Percentiles rank a stretch among this genome's conserved stretches.
Conservation (phyloP, 2,329 filamentous ascomycete genomes). For the Cordyceps cicadae region DNA sequence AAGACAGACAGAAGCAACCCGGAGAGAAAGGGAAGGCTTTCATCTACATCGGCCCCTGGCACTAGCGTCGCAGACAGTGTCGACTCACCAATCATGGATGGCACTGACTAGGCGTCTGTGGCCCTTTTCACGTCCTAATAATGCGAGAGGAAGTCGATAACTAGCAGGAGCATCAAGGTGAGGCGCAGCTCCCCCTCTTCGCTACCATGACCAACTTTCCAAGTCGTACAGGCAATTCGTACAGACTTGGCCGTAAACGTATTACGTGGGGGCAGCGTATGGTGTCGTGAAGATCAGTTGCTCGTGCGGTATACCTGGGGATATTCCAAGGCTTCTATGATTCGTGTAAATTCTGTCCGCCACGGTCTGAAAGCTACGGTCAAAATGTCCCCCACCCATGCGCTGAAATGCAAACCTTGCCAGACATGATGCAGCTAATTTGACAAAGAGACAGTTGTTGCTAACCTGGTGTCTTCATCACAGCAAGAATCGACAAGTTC, state of each 20-base stretch:
- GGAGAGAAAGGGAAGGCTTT: constrained; percentile 2
- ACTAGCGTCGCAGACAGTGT: constrained; percentile 4
- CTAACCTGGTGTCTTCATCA: not conserved
- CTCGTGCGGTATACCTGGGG: not conserved
- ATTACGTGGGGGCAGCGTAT: not conserved
- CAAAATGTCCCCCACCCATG: not conserved
- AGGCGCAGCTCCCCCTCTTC: constrained; percentile 10
- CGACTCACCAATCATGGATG: constrained; percentile 11
- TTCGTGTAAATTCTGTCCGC: not conserved
- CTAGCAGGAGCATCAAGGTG: not conserved
- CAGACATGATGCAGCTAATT: not conserved
- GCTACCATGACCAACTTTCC: not conserved
- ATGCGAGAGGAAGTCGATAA: not conserved
- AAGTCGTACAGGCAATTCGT: not conserved
- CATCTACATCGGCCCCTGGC: constrained; percentile 4
- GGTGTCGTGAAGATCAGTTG: not conserved
- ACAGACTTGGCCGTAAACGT: not conserved
- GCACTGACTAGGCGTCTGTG: constrained; percentile 12
- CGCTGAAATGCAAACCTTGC: not conserved
- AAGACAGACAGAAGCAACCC: not conserved
- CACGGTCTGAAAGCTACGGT: not conserved
- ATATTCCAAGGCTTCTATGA: too few species aligned
- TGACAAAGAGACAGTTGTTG: not conserved
- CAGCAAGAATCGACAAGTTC: not conserved
- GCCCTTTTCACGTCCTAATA: constrained; percentile 1